Percentiles rank a stretch among this genome's conserved stretches.
Conservation (phyloP, 23 red algal genomes). For the Gracilaria domingensis region DNA sequence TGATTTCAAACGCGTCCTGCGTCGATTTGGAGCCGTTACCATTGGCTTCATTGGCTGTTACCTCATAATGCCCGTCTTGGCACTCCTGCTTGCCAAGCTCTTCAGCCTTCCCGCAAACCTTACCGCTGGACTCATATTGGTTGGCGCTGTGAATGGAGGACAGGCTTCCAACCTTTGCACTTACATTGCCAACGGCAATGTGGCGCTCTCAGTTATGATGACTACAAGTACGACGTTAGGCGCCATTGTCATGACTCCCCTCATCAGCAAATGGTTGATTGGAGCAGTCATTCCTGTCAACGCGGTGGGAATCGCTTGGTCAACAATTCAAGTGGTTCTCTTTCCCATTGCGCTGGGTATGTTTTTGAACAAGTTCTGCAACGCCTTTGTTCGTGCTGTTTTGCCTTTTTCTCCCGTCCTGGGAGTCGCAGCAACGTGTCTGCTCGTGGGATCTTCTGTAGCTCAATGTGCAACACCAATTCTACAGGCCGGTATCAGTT, state of each 20-base stretch:
- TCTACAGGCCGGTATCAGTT: constrained; percentile 73
- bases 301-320: constrained; percentile 87
- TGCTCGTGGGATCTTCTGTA: constrained; percentile 97
- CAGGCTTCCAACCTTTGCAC: constrained; percentile 97
- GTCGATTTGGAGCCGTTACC: constrained; percentile 77
- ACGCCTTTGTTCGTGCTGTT: constrained; percentile 67
- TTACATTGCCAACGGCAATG: constrained; percentile 96
- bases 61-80: constrained; percentile 78
- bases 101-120: constrained; percentile 78
- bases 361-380: constrained; percentile 86
- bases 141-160: constrained; percentile 96
- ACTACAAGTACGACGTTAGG: constrained; percentile 93
- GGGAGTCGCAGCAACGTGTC: constrained; percentile 88
- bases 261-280: constrained; percentile 88
- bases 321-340: constrained; percentile 94
- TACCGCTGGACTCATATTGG: constrained; percentile 85
- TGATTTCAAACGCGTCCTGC: constrained; percentile 84
- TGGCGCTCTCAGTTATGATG: constrained; percentile 96
- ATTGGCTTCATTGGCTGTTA: constrained; percentile 95
- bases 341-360: constrained; percentile 92
- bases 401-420: constrained; percentile 91
- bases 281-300: constrained; percentile 94
- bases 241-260: constrained; percentile 96
- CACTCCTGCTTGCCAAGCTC: constrained; percentile 52
- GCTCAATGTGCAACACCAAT: constrained; percentile 87